Evolutionary conservation across 768 basidiomycete genomes (phyloP).

Genomic region (Leucosporidium scottii): DNA sequence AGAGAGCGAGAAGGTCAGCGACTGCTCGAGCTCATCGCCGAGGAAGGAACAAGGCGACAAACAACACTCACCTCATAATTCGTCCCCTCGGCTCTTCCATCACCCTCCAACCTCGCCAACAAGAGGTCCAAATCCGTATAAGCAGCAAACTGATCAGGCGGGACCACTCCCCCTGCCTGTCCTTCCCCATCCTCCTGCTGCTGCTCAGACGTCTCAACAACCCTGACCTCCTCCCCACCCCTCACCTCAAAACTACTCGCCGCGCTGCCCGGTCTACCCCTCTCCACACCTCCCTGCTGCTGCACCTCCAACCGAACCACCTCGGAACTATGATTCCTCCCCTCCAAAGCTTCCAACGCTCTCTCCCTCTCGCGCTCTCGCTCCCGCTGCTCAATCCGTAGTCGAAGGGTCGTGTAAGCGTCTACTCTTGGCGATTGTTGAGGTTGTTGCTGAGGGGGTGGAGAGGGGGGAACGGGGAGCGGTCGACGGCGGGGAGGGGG

Average conservation of each 20-base stretch:
- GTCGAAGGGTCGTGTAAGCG: slow-evolving; percentile 21
- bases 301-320: neutral
- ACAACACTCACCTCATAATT: slow-evolving; percentile 21
- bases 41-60: neutral
- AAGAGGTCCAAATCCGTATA: slow-evolving; percentile 31
- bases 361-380: too few species aligned
- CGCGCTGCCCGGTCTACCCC: neutral
- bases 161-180: neutral
- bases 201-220: too few species aligned
- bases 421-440: slow-evolving; percentile 6
- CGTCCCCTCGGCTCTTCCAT: neutral
- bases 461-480: slow-evolving; percentile 9
- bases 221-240: neutral
- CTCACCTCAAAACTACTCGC: too few species aligned
- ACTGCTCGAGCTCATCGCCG: too few species aligned
- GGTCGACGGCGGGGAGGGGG: slow-evolving; percentile 8
- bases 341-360: neutral
- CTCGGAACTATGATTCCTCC: neutral
- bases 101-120: slow-evolving; percentile 21
- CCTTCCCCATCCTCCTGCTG: too few species aligned
- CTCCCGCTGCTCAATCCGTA: neutral
- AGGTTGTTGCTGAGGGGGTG: neutral
- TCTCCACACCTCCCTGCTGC: neutral
- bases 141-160: neutral
- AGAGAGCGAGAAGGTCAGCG: neutral